A percentile compares a stretch with the other conserved stretches of the same genome.
Evolutionary conservation across 805 yeast species (phyloP).

Genomic region (Diddensiella santjacobensis): DNA sequence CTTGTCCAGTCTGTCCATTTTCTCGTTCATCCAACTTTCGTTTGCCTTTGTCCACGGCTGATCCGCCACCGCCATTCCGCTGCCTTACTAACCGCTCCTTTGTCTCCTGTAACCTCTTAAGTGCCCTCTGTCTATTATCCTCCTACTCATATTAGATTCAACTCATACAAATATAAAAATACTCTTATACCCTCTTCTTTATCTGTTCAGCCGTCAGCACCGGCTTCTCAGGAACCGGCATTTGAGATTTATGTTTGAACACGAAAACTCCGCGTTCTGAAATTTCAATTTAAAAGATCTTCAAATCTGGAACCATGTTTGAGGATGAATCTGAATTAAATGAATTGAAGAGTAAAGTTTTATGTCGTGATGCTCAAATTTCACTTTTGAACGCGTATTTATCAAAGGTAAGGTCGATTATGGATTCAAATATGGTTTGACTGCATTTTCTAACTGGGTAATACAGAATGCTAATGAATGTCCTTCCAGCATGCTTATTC

Average conservation of each 20-base stretch:
- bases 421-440: neutral
- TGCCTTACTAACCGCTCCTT: conserved; percentile 22
- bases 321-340: neutral
- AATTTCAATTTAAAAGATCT: too few species aligned
- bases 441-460: neutral
- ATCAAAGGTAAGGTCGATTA: conserved; percentile 11
- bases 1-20: neutral
- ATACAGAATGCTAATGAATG: conserved; percentile 9
- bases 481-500: conserved; percentile 41
- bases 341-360: neutral
- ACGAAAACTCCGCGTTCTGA: neutral
- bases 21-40: conserved; percentile 1
- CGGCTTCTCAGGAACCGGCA: neutral
- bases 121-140: conserved; percentile 21
- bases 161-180: neutral
- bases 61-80: conserved; percentile 5
- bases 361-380: conserved; percentile 22
- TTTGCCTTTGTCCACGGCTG: conserved; percentile 7
- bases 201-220: neutral
- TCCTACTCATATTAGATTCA: conserved; percentile 5
- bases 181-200: neutral
- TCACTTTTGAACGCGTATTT: conserved; percentile 20
- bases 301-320: neutral
- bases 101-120: conserved; percentile 24
- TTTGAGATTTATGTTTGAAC: neutral